These are phyloP conservation scores for Acacia acuminata DNA, from an alignment of 306 rosid genomes.

Conservation along the genomic window DNA sequence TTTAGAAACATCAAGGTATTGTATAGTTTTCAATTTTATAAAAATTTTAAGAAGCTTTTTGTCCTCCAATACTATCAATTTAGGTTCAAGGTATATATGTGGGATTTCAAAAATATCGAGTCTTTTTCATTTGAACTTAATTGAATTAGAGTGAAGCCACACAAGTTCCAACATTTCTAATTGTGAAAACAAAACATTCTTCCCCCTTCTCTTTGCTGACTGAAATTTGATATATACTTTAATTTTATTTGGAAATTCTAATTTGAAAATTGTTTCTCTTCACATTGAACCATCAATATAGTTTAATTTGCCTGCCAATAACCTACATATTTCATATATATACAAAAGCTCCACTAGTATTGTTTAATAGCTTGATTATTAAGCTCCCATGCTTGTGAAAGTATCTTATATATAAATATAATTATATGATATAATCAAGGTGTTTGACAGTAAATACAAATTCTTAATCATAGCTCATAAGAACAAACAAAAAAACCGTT, in stretches of 20 bases:
- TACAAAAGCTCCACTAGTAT: not conserved
- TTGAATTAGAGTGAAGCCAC: not conserved
- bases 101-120: not conserved
- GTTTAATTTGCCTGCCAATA: slow-evolving; percentile 28
- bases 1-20: not conserved
- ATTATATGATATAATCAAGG: not conserved
- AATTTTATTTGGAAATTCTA: not conserved
- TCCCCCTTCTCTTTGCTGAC: slow-evolving; percentile 18
- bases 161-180: not conserved
- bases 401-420: not conserved
- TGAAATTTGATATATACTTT: slow-evolving; percentile 5
- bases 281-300: slow-evolving; percentile 30
- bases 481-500: not conserved
- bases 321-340: not conserved
- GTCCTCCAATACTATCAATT: not conserved
- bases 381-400: not conserved
- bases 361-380: not conserved
- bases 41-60: not conserved
- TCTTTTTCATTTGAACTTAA: not conserved
- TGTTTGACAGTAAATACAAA: not conserved
- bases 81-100: not conserved
- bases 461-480: not conserved
- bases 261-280: slow-evolving; percentile 23
- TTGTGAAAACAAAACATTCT: slow-evolving; percentile 36
- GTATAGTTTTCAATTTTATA: not conserved